Percentiles rank a stretch among this genome's conserved stretches.
Evolutionary conservation across 2,329 filamentous ascomycete genomes (phyloP).

Genomic region (Sporothrix dimorphospora): DNA sequence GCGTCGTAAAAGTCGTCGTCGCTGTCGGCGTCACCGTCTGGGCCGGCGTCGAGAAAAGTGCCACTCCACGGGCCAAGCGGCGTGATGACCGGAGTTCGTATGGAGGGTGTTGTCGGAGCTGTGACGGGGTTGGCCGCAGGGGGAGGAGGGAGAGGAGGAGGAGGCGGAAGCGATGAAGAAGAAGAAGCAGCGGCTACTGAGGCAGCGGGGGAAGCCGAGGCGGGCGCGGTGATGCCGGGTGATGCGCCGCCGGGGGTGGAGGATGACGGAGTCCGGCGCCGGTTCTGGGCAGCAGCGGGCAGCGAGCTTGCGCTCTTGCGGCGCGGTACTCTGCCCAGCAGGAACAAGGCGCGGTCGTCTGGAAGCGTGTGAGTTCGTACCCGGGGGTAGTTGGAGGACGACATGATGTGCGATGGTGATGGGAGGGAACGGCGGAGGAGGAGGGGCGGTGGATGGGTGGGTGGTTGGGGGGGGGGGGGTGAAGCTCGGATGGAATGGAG

Average conservation of each 20-base stretch:
- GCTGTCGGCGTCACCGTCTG: constrained; percentile 24
- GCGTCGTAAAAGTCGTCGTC: constrained; percentile 20
- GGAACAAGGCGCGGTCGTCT: constrained; percentile 29
- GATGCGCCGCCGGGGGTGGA: constrained; percentile 7
- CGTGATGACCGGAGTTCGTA: constrained; percentile 1
- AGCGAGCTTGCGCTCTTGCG: constrained; percentile 30
- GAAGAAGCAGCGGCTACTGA: not conserved
- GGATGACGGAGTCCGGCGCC: constrained; percentile 5
- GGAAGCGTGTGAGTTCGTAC: constrained; percentile 33
- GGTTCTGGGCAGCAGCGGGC: constrained; percentile 17
- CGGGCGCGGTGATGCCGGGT: not conserved
- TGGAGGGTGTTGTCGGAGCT: constrained; percentile 27
- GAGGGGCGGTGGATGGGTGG: not conserved
- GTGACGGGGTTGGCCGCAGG: not conserved
- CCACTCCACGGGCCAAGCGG: constrained; percentile 30
- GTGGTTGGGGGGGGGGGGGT: no score
- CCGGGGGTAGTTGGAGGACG: constrained; percentile 18
- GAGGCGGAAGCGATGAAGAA: not conserved
- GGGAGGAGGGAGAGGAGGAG: not conserved
- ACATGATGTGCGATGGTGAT: constrained; percentile 30
- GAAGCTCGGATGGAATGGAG: not conserved
- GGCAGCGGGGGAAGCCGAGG: not conserved
- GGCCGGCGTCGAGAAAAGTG: constrained; percentile 33
- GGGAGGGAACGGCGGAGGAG: not conserved
- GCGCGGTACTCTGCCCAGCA: constrained; percentile 24